These are phyloP conservation scores for Rhizopus arrhizus DNA, from an alignment of 371 early-diverging fungal genomes.

Conservation along the genomic window DNA sequence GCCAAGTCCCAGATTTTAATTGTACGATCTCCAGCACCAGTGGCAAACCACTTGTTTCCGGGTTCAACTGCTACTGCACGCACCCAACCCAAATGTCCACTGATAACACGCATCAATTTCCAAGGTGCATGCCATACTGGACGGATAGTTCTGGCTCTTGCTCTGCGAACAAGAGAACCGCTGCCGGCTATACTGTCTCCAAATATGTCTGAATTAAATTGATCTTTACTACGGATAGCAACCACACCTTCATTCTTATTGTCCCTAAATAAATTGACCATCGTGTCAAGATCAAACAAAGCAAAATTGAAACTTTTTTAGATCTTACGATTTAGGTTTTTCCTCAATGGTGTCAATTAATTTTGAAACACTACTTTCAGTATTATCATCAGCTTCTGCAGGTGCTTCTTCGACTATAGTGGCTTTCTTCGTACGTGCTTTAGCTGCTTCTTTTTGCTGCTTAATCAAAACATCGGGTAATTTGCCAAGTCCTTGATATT, in stretches of 20 bases:
- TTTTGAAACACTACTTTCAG: conserved; percentile 32
- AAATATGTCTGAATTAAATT: conserved; percentile 52
- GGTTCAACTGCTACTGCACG: conserved; percentile 91
- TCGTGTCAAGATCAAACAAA: neutral
- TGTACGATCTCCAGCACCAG: conserved; percentile 94
- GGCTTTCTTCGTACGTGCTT: conserved; percentile 32
- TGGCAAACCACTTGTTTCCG: conserved; percentile 96
- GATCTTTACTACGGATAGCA: conserved; percentile 50
- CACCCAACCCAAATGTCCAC: conserved; percentile 98
- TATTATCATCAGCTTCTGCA: conserved; percentile 27
- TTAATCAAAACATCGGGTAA: conserved; percentile 65
- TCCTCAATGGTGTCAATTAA: conserved; percentile 49
- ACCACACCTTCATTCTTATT: conserved; percentile 44
- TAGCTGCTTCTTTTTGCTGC: conserved; percentile 59
- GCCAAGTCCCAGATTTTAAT: conserved; percentile 99
- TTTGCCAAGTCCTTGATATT: conserved; percentile 67
- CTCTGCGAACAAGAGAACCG: conserved; percentile 63
- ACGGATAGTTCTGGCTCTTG: conserved; percentile 59
- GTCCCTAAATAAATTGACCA: conserved; percentile 13
- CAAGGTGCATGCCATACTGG: conserved; percentile 98
- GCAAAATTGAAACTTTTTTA: neutral
- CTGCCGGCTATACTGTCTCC: conserved; percentile 49
- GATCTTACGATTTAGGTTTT: conserved; percentile 27
- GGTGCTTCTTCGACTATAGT: conserved; percentile 46
- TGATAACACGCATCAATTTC: conserved; percentile 96